Base-by-base conservation (phyloP, 495 filamentous ascomycete species). In the Thermothielavioides terrestris region DNA sequence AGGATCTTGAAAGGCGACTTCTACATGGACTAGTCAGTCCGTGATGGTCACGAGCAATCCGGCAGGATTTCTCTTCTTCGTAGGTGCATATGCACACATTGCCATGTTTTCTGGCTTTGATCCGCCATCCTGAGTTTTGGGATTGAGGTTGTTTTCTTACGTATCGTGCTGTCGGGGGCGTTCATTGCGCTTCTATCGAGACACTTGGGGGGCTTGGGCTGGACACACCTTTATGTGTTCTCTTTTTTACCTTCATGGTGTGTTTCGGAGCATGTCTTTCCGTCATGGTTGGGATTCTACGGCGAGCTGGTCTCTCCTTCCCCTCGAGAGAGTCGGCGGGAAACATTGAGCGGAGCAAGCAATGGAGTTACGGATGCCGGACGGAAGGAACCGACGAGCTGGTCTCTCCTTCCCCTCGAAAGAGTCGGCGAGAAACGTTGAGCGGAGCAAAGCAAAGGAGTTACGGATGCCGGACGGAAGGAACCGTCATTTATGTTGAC, bases 1-100 rank as follows among this genome's bases (percentile, higher is more conserved):
- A 80, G 94, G 53, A 96, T 98, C 55, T 73, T 98, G 50, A 90
- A 94, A 67, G 92, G 92, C 27, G 92, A 98, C 58, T 95, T 98
- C 61, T 90, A 89, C 68, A 95, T 97, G 89, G 92, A 98, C 60
- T 98, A 75, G 75, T n/a, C n/a, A n/a, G n/a, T 40, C n/a, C 28
- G 30, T 31, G 21, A 36, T 11, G 38, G 39, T 6, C 38, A 21
- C 15, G 21, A 36, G 6, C 6, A 21, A 17, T 10, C 10, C 45
- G n/a, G n/a, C n/a, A n/a, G n/a, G n/a, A n/a, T n/a, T n/a, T n/a
- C n/a, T n/a, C n/a, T n/a, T n/a, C n/a, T n/a, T n/a, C n/a, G n/a
- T n/a, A n/a, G n/a, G n/a, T n/a, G 3, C 31, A 34, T 3, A 31
- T 15, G 20, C 0, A 9, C 18, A 4, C 43, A 14, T 9, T 37